Evolutionary conservation across 768 basidiomycete species (phyloP), one percentile per base, ranked within the genome.

Genomic region (Mycena indigotica): DNA sequence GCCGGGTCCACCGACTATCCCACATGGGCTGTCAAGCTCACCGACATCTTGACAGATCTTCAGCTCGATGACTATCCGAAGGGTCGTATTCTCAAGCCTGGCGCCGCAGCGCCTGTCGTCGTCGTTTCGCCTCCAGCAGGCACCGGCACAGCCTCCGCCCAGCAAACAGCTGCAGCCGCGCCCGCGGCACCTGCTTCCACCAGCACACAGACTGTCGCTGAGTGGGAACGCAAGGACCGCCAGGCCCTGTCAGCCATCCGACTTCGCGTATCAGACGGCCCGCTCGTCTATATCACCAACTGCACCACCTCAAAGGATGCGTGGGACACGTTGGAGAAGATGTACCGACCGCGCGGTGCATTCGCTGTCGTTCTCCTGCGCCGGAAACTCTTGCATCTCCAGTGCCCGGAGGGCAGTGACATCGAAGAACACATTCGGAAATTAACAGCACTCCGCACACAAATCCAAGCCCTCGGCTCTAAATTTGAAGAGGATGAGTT

Each of bases 221-320:
- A 8, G 8, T 35, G 32, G 32, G 32, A 35, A 17, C 32, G 32
- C 32, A 35, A 35, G 32, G 32, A 35, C 17, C 55, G 61, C 10
- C 67, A 67, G 60, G 72, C 72, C 17, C 66, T 71, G 2, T 68
- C 67, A 24, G 56, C 62, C 2, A 75, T 77, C 35, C 55, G 70
- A 21, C 59, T 73, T 23, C 53, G 54, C 6, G 50, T 60, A 16
- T 26, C 53, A 1, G 58, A 60, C 24, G 49, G 55, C n/a, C 28
- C 64, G 62, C 25, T 77, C 29, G 69, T 70, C 0, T 67, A 74
- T 57, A 66, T 75, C 28, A 60, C 65, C 16, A 56, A 61, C 5
- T 56, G 67, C 1, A 57, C 19, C 25, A 72, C 67, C 4, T 65
- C 71, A 3, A 52, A 56, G 2, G 65, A 66, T 8, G 32, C 32